Evolutionary conservation across 352 stramenopile species (phyloP).

Genomic region (Phytophthora crassamura): DNA sequence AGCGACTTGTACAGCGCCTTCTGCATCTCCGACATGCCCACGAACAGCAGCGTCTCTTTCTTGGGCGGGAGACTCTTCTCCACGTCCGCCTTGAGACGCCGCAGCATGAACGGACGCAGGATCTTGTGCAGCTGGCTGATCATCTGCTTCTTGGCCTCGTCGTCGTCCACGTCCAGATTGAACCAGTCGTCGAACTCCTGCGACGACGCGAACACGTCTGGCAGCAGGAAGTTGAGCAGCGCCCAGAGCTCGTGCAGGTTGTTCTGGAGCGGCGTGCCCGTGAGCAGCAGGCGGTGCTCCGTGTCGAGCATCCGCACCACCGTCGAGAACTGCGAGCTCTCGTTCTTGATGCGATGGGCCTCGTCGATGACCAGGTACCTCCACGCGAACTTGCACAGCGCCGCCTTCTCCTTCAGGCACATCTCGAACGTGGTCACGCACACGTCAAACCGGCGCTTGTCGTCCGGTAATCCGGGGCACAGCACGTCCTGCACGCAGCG

Average conservation of each 20-base stretch:
- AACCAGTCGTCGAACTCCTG: conserved; percentile 92
- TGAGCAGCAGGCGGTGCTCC: conserved; percentile 91
- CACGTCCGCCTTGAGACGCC: conserved; percentile 98
- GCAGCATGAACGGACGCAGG: conserved; percentile 96
- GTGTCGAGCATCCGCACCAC: conserved; percentile 87
- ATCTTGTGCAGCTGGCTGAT: conserved; percentile 91
- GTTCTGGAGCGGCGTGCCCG: conserved; percentile 95
- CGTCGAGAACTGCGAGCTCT: conserved; percentile 88
- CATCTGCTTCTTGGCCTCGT: conserved; percentile 92
- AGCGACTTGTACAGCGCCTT: conserved; percentile 98
- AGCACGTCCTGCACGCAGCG: conserved; percentile 91
- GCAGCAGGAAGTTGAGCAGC: conserved; percentile 94
- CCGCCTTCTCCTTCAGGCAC: conserved; percentile 89
- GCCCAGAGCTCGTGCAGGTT: conserved; percentile 96
- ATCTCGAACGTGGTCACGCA: conserved; percentile 99
- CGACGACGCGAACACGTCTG: conserved; percentile 92
- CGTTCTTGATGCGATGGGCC: conserved; percentile 91
- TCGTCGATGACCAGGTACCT: conserved; percentile 90
- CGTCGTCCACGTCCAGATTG: conserved; percentile 87
- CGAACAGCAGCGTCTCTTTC: conserved; percentile 96
- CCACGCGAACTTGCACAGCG: conserved; percentile 92
- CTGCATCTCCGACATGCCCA: conserved; percentile 93
- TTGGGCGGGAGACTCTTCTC: conserved; percentile 98
- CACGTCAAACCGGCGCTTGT: conserved; percentile 95
- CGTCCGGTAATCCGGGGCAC: conserved; percentile 83